These are phyloP conservation scores for Brassica cretica DNA, from an alignment of 345 rosid species.

Conservation along the genomic window DNA sequence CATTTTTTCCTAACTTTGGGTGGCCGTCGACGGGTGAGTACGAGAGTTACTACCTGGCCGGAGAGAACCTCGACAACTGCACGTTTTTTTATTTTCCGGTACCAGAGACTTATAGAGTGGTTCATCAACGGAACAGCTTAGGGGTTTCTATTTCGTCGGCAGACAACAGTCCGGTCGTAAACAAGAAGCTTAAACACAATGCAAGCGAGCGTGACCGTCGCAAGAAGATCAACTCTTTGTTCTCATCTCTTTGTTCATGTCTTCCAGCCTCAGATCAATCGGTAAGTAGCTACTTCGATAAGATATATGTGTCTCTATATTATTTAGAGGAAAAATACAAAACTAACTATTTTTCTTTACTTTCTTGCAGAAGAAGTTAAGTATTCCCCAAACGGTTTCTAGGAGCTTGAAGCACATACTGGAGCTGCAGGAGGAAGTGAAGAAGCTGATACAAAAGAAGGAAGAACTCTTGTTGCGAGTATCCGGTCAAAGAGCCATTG, in stretches of 20 bases:
- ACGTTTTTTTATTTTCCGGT: conserved; percentile 34
- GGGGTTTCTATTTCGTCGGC: conserved; percentile 30
- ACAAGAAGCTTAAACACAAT: conserved; percentile 70
- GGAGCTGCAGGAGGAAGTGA: neutral
- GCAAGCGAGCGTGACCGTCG: conserved; percentile 73
- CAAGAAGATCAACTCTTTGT: conserved; percentile 45
- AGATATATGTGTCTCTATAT: neutral
- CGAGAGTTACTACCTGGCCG: conserved; percentile 27
- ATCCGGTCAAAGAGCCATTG: neutral
- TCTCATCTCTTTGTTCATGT: conserved; percentile 50
- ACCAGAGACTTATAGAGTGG: conserved; percentile 25
- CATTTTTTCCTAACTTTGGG: conserved; percentile 35
- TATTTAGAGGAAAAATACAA: neutral
- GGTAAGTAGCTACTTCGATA: conserved; percentile 36
- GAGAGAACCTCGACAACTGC: conserved; percentile 18
- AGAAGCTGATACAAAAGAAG: neutral
- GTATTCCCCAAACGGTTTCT: neutral
- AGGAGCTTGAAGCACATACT: neutral
- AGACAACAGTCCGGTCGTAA: neutral
- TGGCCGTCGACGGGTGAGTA: conserved; percentile 38
- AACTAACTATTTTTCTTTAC: neutral
- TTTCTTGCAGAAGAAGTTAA: neutral
- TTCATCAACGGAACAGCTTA: conserved; percentile 7
- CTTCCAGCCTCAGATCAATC: conserved; percentile 52
- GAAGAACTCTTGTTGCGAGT: neutral